Conservation (phyloP, 805 yeast genomes). For the Wickerhamia fluorescens region DNA sequence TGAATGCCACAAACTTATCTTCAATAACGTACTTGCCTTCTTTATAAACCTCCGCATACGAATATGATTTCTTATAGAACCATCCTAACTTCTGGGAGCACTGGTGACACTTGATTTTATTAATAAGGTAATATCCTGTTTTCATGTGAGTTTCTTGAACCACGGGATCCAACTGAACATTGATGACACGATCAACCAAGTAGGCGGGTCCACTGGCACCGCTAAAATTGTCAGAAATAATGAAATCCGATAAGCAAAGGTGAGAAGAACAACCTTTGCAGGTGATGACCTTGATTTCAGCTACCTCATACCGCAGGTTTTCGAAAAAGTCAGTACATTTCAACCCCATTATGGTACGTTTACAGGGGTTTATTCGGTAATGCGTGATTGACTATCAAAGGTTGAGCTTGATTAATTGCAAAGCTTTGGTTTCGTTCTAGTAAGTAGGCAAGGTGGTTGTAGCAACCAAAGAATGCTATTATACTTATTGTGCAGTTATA, state of each 20-base stretch:
- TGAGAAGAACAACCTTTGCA: slow-evolving; percentile 37
- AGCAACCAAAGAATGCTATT: no score
- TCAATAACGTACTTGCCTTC: slow-evolving; percentile 42
- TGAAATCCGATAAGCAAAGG: slow-evolving; percentile 29
- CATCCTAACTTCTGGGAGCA: slow-evolving; percentile 32
- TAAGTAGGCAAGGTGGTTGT: no score
- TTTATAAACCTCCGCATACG: slow-evolving; percentile 30
- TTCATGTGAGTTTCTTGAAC: slow-evolving; percentile 30
- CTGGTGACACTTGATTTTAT: slow-evolving; percentile 33
- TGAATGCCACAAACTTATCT: slow-evolving; percentile 24
- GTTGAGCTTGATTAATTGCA: no score
- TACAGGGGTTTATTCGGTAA: background rate
- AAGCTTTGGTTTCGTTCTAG: no score
- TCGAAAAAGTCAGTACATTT: slow-evolving; percentile 34
- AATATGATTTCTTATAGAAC: slow-evolving; percentile 33
- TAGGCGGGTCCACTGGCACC: slow-evolving; percentile 37
- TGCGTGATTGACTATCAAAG: slow-evolving; percentile 1
- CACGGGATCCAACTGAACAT: slow-evolving; percentile 18
- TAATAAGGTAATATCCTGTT: slow-evolving; percentile 33
- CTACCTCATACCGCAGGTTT: slow-evolving; percentile 26
- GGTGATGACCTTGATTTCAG: slow-evolving; percentile 31
- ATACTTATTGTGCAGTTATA: no score
- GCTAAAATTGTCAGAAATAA: slow-evolving; percentile 31
- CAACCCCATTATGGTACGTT: slow-evolving; percentile 28
- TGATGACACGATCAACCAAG: slow-evolving; percentile 33